A percentile compares a stretch with the other conserved stretches of the same genome.
Conservation (phyloP, 768 basidiomycete species). For the Amanita jacksonii region DNA sequence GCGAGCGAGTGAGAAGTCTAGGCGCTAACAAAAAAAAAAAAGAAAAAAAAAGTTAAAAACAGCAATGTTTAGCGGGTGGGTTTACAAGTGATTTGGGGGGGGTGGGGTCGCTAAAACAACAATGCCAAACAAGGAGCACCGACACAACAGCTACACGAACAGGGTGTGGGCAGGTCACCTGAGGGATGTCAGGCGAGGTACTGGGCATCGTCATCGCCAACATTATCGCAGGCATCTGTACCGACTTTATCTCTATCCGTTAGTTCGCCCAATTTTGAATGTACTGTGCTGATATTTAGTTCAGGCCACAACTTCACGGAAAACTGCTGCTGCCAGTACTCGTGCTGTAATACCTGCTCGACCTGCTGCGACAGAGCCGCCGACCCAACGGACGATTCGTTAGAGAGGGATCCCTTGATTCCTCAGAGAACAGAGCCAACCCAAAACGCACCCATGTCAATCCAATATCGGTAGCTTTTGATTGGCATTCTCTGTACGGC, state of each 20-base stretch:
- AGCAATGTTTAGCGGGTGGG: too few relatives aligned
- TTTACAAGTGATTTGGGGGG: background rate
- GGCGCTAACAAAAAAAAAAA: too few relatives aligned
- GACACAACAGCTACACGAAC: too few relatives aligned
- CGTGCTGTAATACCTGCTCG: background rate
- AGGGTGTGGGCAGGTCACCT: too few relatives aligned
- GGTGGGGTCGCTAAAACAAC: too few relatives aligned
- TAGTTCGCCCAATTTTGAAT: background rate
- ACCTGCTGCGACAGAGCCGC: background rate
- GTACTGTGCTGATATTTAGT: too few relatives aligned
- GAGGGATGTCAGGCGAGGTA: constrained; percentile 21
- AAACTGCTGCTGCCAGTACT: constrained; percentile 2
- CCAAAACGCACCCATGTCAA: background rate
- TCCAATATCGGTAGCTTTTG: background rate
- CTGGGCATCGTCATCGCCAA: constrained; percentile 23
- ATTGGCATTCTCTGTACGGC: background rate
- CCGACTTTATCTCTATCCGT: constrained; percentile 32
- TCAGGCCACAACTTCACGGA: constrained; percentile 29
- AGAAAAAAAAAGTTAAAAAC: too few relatives aligned
- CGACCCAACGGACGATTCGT: background rate
- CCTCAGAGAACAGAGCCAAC: constrained; percentile 3
- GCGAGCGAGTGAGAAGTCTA: background rate
- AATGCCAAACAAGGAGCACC: too few relatives aligned
- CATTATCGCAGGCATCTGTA: constrained; percentile 26
- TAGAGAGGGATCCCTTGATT: constrained; percentile 6